Conservation (phyloP, 768 basidiomycete species). For the Gelatoporia subvermispora region DNA sequence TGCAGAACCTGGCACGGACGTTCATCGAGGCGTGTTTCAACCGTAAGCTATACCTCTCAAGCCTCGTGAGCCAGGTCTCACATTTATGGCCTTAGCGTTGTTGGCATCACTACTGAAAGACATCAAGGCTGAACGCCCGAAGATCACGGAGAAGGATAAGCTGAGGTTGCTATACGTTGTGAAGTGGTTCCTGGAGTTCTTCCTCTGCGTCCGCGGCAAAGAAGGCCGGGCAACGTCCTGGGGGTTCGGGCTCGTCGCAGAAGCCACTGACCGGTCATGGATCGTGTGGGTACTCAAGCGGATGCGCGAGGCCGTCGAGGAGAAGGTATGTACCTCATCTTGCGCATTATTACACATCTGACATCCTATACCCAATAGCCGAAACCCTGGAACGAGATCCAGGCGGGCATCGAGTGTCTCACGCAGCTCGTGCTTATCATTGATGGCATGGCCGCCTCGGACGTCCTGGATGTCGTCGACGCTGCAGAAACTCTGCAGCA, state of each 20-base stretch:
- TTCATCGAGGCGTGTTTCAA: constrained; percentile 88
- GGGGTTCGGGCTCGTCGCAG: constrained; percentile 72
- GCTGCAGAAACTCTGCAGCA: constrained; percentile 80
- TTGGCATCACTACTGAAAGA: constrained; percentile 83
- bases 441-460: constrained; percentile 68
- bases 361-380: constrained; percentile 47
- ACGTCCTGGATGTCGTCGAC: constrained; percentile 44
- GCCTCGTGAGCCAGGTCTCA: neutral
- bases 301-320: constrained; percentile 86
- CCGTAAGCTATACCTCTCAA: constrained; percentile 38
- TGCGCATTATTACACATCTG: neutral
- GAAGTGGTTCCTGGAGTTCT: constrained; percentile 92
- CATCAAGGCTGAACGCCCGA: constrained; percentile 86
- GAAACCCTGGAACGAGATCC: constrained; percentile 89
- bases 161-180: constrained; percentile 81
- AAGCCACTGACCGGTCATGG: constrained; percentile 82
- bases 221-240: constrained; percentile 41
- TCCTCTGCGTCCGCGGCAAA: constrained; percentile 47
- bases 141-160: constrained; percentile 93
- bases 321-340: constrained; percentile 55
- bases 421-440: constrained; percentile 88
- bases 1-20: constrained; percentile 65
- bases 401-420: constrained; percentile 91
- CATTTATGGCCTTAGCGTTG: constrained; percentile 60
- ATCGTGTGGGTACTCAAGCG: constrained; percentile 87